Percentiles rank a stretch among this genome's conserved stretches.
These are phyloP conservation scores for Endoconidiophora laricicola DNA, from an alignment of 2,329 filamentous ascomycete genomes.

Conservation along the genomic window DNA sequence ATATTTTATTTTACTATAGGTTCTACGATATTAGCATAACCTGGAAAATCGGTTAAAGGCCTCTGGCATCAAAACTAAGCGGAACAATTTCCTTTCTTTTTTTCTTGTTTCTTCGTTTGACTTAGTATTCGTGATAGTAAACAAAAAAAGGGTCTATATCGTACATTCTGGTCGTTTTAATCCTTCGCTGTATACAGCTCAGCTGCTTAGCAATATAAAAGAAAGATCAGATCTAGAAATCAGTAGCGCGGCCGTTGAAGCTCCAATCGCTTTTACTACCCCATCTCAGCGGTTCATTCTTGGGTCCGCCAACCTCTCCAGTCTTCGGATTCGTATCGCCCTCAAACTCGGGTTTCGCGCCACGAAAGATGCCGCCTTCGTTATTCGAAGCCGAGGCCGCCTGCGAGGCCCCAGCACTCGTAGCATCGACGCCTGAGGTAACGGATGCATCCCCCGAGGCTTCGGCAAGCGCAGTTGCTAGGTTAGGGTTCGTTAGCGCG, in stretches of 20 bases:
- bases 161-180: too few species aligned
- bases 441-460: constrained; percentile 18
- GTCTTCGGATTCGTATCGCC: constrained; percentile 87
- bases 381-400: constrained; percentile 32
- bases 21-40: too few species aligned
- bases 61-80: too few species aligned
- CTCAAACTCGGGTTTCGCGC: constrained; percentile 79
- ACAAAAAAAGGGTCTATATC: too few species aligned
- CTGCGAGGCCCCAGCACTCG: constrained; percentile 15
- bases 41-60: too few species aligned
- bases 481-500: constrained; percentile 24
- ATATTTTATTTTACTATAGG: too few species aligned
- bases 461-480: constrained; percentile 16
- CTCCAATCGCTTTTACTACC: constrained; percentile 65
- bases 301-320: constrained; percentile 87
- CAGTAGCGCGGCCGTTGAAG: constrained; percentile 86
- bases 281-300: constrained; percentile 92
- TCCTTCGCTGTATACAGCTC: too few species aligned
- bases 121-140: too few species aligned
- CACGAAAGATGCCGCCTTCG: constrained; percentile 53
- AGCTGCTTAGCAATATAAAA: too few species aligned
- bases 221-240: constrained; percentile 43
- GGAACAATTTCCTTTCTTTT: too few species aligned
- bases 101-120: too few species aligned
- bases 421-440: constrained; percentile 14